Evolutionary conservation across 768 basidiomycete genomes (phyloP).

Genomic region (Panellus pusillus): DNA sequence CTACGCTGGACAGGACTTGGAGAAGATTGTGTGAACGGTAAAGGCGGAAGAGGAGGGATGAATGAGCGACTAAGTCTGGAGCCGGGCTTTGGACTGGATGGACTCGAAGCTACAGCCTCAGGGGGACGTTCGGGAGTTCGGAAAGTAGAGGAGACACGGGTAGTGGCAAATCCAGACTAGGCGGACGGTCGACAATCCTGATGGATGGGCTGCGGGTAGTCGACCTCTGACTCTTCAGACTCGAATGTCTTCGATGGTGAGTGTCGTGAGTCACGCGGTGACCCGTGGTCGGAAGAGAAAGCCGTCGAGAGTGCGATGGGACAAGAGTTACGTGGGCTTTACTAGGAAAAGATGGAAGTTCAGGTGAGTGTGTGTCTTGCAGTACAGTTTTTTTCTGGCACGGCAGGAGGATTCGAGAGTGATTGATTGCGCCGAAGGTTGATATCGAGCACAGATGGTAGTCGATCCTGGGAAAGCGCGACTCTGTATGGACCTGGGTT

Average conservation of each 20-base stretch:
- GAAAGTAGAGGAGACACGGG: constrained; percentile 20
- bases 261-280: constrained; percentile 19
- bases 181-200: constrained; percentile 24
- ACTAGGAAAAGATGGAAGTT: constrained; percentile 22
- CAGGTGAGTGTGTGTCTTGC: constrained; percentile 18
- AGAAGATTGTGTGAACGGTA: constrained; percentile 10
- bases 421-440: constrained; percentile 11
- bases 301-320: constrained; percentile 26
- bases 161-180: constrained; percentile 19
- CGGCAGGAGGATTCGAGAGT: constrained; percentile 1
- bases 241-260: constrained; percentile 25
- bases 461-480: constrained; percentile 19
- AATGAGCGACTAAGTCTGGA: constrained; percentile 17
- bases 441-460: constrained; percentile 22
- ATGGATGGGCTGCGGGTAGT: constrained; percentile 24
- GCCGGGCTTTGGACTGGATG: constrained; percentile 9
- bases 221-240: constrained; percentile 25
- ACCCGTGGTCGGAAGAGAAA: constrained; percentile 31
- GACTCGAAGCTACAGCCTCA: constrained; percentile 4
- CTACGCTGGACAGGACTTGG: constrained; percentile 9
- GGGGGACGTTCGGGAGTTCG: constrained; percentile 4
- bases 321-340: constrained; percentile 14
- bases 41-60: constrained; percentile 15
- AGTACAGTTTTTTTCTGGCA: constrained; percentile 1
- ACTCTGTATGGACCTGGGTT: constrained; percentile 21